Evolutionary conservation across 768 basidiomycete species (phyloP).

Genomic region (Suillus plorans): DNA sequence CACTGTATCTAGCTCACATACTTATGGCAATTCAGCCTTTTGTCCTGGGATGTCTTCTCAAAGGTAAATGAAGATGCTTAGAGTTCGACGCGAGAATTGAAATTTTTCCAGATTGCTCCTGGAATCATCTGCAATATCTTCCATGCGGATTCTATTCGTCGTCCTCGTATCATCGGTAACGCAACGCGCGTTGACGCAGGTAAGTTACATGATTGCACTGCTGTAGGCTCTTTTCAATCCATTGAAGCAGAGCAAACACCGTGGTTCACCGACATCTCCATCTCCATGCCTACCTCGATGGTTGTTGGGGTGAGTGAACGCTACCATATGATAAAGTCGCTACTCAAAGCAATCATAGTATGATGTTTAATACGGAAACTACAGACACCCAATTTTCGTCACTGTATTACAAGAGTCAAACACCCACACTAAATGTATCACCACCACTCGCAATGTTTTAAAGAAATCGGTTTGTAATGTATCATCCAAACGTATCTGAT

Average conservation of each 20-base stretch:
- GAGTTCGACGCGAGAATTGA: constrained; percentile 17
- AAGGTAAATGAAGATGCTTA: constrained; percentile 13
- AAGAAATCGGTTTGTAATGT: neutral
- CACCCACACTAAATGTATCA: neutral
- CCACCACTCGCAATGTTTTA: neutral
- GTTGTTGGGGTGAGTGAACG: constrained; percentile 18
- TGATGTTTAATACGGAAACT: neutral
- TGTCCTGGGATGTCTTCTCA: constrained; percentile 27
- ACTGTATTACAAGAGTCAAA: neutral
- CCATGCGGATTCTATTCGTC: constrained; percentile 36
- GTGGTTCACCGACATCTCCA: constrained; percentile 7
- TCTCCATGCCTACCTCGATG: constrained; percentile 18
- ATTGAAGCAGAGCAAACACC: constrained; percentile 2
- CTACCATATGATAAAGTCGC: neutral
- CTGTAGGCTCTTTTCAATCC: neutral
- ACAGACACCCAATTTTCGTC: neutral
- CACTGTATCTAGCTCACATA: constrained; percentile 1
- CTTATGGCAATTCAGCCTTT: constrained; percentile 24
- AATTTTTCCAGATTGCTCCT: constrained; percentile 39
- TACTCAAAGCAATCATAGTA: neutral
- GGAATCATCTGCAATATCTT: constrained; percentile 46
- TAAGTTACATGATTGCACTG: neutral
- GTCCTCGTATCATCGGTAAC: constrained; percentile 12
- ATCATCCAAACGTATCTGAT: neutral
- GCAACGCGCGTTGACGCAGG: neutral